Base-by-base conservation (phyloP, 2,329 filamentous ascomycete genomes). In the Aspergillus nomiae region DNA sequence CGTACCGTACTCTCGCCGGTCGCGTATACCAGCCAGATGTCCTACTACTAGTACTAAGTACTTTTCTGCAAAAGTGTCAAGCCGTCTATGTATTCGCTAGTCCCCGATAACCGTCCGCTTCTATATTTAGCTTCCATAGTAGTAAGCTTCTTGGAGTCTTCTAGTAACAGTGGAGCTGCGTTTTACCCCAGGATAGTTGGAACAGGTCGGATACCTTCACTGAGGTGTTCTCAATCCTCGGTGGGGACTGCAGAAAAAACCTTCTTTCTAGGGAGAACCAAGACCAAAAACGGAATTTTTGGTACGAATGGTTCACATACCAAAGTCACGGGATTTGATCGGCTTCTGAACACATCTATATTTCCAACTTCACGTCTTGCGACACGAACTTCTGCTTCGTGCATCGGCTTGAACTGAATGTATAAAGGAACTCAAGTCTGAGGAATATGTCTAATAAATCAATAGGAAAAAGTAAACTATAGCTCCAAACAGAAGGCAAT, bases 121-220 rank as follows among this genome's bases (percentile, higher is more conserved):
- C 57, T 59, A 59, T 28, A 59, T 53, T 59, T 59, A 59, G 57
- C 30, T 11, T 38, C 51, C 34, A 41, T 41, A 59, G 45, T 36
- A 24, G 45, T 36, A 24, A 38, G 32, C 51, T 55, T 55, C 51
- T 19, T 28, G 34, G 14, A 55, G 51, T 51, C 48, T 32, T 51
- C 46, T 51, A 51, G 28, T 51, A 24, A 34, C 19, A n/a, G 48
- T 51, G 48, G 48, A 51, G 48, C 48, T 51, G 19, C 28, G 9
- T n/a, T 28, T 11, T 51, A 55, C 51, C n/a, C 32, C 30, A 38
- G 38, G 11, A 55, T 16, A 55, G 48, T 32, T n/a, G 48, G 16
- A 51, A 21, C 4, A 21, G 34, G 10, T 51, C 2, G 10, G 19
- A 16, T 34, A 32, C 28, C 19, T 50, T 32, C 19, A 19, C 48